A percentile compares a stretch with the other conserved stretches of the same genome.
Conservation (phyloP, 2,329 filamentous ascomycete species). For the Cercospora sojina region DNA sequence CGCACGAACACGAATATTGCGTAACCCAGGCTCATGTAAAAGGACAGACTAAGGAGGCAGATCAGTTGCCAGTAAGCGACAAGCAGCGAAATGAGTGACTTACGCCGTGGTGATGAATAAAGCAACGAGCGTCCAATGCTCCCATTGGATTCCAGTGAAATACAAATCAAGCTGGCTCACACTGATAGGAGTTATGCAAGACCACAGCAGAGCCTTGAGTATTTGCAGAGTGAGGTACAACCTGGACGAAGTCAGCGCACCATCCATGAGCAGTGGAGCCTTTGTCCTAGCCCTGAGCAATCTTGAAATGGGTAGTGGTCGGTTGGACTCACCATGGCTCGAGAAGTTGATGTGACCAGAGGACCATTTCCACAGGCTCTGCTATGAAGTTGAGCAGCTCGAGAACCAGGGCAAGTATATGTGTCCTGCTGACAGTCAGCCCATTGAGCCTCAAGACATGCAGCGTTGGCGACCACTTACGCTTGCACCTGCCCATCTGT, state of each 20-base stretch:
- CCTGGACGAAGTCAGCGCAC: neutral
- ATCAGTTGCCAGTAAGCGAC: neutral
- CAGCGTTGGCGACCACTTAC: neutral
- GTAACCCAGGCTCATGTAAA: constrained; percentile 15
- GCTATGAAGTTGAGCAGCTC: constrained; percentile 13
- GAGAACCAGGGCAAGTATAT: constrained; percentile 9
- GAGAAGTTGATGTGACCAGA: constrained; percentile 24
- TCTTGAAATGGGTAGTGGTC: neutral
- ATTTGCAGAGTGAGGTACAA: constrained; percentile 22
- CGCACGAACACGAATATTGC: constrained; percentile 13
- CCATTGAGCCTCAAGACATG: neutral
- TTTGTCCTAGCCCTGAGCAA: neutral
- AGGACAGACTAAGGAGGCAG: neutral
- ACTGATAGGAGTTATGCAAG: constrained; percentile 13
- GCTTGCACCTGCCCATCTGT: neutral
- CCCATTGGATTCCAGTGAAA: neutral
- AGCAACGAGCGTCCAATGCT: constrained; percentile 6
- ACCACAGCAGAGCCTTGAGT: constrained; percentile 26
- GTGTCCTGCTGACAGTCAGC: constrained; percentile 13
- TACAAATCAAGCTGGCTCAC: constrained; percentile 13
- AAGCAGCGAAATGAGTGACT: neutral
- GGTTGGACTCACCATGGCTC: constrained; percentile 16
- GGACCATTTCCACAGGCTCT: constrained; percentile 24
- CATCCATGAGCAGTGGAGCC: neutral
- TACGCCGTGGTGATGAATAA: constrained; percentile 11